These are phyloP conservation scores for Bacidia rubella DNA, from an alignment of 495 filamentous ascomycete species.

Conservation along the genomic window DNA sequence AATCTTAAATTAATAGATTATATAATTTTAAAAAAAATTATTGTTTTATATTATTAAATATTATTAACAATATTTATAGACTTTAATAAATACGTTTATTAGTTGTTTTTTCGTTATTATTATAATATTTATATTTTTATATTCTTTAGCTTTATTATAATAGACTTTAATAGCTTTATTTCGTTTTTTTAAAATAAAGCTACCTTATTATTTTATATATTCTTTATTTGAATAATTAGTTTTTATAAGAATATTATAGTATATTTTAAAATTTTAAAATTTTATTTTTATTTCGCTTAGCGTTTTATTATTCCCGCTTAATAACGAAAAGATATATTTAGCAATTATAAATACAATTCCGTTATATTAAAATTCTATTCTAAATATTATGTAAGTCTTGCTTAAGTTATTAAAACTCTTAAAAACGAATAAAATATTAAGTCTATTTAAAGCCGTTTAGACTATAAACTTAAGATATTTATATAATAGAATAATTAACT, in stretches of 20 bases:
- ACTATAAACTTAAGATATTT: background rate
- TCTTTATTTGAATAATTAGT: background rate
- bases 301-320: background rate
- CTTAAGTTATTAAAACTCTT: background rate
- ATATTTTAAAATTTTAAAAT: background rate
- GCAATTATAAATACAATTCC: background rate
- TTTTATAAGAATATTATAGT: background rate
- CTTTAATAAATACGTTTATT: background rate
- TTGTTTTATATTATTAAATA: background rate
- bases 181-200: background rate
- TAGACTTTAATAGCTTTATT: background rate
- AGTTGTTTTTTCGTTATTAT: background rate
- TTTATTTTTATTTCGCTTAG: background rate
- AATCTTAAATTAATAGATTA: background rate
- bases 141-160: background rate
- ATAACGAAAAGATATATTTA: background rate
- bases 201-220: background rate
- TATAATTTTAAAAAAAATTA: background rate
- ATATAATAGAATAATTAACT: background rate
- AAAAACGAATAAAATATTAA: background rate
- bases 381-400: background rate
- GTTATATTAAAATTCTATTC: no score
- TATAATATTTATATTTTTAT: background rate
- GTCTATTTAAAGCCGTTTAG: background rate
- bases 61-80: background rate